Percentiles rank a stretch among this genome's conserved stretches.
These are phyloP conservation scores for Catharanthus roseus DNA, from an alignment of 257 asterid species.

Conservation along the genomic window DNA sequence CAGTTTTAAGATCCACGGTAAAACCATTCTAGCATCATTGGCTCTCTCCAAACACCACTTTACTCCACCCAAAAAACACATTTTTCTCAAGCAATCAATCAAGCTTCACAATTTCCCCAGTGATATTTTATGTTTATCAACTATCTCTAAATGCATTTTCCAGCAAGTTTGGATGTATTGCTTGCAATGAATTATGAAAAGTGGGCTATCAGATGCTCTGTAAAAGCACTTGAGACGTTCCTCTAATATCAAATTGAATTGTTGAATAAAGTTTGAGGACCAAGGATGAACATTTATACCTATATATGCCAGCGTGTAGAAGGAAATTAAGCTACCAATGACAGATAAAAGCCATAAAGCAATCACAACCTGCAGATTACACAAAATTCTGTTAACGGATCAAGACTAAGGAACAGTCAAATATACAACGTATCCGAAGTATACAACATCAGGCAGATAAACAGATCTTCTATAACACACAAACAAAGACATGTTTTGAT, in stretches of 20 bases:
- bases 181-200: background rate
- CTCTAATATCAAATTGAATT: conserved; percentile 2
- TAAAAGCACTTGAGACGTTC: background rate
- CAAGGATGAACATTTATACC: conserved; percentile 40
- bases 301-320: conserved; percentile 72
- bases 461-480: background rate
- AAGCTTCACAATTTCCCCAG: background rate
- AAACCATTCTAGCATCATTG: background rate
- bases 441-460: background rate
- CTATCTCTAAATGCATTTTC: background rate
- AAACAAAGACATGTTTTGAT: background rate
- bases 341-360: conserved; percentile 88
- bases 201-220: background rate
- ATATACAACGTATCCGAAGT: background rate
- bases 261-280: background rate
- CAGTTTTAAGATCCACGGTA: background rate
- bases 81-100: background rate
- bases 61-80: background rate
- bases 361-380: conserved; percentile 81
- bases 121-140: background rate
- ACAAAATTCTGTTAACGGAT: conserved; percentile 13
- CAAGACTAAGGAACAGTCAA: background rate
- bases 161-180: background rate
- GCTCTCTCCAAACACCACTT: background rate
- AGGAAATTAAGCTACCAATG: conserved; percentile 76